phyloP scores from a whole-genome alignment of 495 filamentous ascomycete species.

The Echria macrotheca region DNA sequence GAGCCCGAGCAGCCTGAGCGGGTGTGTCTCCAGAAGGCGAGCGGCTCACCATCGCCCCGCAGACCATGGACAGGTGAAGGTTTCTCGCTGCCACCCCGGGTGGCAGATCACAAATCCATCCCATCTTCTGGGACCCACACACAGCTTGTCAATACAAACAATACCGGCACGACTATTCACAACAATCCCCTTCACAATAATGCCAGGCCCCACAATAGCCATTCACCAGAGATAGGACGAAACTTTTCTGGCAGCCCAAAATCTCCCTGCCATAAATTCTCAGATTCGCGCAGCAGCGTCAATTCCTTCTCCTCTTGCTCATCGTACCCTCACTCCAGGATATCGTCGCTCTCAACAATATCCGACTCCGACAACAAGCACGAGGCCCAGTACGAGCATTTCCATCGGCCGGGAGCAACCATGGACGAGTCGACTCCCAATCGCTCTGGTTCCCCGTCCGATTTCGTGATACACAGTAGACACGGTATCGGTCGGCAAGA shows the following conservation, averaged over 20 bases:
- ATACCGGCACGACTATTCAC: too few species aligned
- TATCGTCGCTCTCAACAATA: slow-evolving; percentile 37
- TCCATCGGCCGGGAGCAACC: slow-evolving; percentile 5
- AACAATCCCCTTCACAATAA: too few species aligned
- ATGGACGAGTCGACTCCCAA: too few species aligned
- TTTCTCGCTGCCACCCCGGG: slow-evolving; percentile 35
- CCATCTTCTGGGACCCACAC: background rate
- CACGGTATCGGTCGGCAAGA: too few species aligned
- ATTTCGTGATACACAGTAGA: too few species aligned
- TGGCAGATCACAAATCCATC: slow-evolving; percentile 26
- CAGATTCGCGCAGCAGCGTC: slow-evolving; percentile 33
- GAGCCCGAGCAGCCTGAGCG: too few species aligned
- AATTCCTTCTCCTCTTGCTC: slow-evolving; percentile 34
- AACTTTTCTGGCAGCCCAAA: slow-evolving; percentile 24
- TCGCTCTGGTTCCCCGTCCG: too few species aligned
- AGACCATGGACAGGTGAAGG: slow-evolving; percentile 45
- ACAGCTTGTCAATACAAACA: slow-evolving; percentile 9
- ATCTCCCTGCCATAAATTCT: slow-evolving; percentile 37
- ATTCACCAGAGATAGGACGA: too few species aligned
- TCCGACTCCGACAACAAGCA: slow-evolving; percentile 24
- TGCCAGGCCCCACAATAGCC: too few species aligned
- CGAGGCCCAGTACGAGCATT: slow-evolving; percentile 9
- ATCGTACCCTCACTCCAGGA: slow-evolving; percentile 31
- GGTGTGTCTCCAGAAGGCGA: too few species aligned
- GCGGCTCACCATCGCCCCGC: too few species aligned